These are phyloP conservation scores for Ascomycota sp. DNA, from an alignment of 2,329 filamentous ascomycete genomes.

Conservation along the genomic window DNA sequence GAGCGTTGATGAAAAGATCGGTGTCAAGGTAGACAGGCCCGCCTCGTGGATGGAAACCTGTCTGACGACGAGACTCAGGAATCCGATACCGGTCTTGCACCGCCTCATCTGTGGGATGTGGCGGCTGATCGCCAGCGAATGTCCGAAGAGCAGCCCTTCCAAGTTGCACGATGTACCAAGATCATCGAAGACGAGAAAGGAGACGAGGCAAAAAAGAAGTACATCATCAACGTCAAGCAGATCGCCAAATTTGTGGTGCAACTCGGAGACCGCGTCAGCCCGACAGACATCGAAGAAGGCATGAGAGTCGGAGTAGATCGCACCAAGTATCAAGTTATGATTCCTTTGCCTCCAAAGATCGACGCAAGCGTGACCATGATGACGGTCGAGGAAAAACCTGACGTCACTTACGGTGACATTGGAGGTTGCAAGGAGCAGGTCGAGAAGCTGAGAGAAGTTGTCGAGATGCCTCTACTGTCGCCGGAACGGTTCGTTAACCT, in stretches of 20 bases:
- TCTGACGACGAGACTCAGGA: slow-evolving; percentile 35
- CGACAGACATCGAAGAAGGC: slow-evolving; percentile 97
- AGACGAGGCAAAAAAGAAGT: slow-evolving; percentile 97
- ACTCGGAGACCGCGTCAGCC: slow-evolving; percentile 86
- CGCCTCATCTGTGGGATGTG: slow-evolving; percentile 96
- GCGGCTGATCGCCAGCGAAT: slow-evolving; percentile 96
- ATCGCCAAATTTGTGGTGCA: slow-evolving; percentile 99
- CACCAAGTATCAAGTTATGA: slow-evolving; percentile 97
- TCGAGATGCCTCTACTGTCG: slow-evolving; percentile 92
- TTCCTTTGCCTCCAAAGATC: slow-evolving; percentile 93
- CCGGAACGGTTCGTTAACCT: slow-evolving; percentile 95
- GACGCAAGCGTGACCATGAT: slow-evolving; percentile 99
- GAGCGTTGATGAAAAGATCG: slow-evolving; percentile 97
- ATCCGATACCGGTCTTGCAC: slow-evolving; percentile 94
- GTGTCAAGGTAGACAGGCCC: slow-evolving; percentile 39
- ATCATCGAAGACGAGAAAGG: slow-evolving; percentile 89
- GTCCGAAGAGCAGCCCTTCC: slow-evolving; percentile 92
- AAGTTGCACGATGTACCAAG: slow-evolving; percentile 96
- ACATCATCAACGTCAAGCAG: slow-evolving; percentile 99
- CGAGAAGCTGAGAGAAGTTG: slow-evolving; percentile 94
- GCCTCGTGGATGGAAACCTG: not conserved
- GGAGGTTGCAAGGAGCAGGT: slow-evolving; percentile 99
- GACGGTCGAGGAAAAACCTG: slow-evolving; percentile 98
- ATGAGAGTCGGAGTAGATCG: slow-evolving; percentile 97
- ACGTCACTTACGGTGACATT: slow-evolving; percentile 96